Base-by-base conservation (phyloP, 352 stramenopile species). In the Thalassiosira oceanica region DNA sequence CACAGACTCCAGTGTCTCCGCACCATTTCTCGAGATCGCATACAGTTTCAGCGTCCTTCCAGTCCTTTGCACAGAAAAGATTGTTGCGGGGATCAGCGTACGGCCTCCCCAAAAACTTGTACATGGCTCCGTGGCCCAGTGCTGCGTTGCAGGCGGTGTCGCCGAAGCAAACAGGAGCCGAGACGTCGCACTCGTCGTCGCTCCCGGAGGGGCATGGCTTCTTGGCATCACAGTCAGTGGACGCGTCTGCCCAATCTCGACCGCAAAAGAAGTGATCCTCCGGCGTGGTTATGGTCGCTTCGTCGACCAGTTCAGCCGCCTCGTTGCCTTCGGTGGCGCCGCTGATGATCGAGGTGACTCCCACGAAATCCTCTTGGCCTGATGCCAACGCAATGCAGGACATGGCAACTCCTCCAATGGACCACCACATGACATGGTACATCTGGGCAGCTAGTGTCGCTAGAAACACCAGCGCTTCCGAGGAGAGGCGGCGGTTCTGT, bases 41-140 rank as follows among this genome's bases (percentile, higher is more conserved):
- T 44, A 69, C 41, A 10, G 20, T 68, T 26, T 53, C 60, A 16
- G 54, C 31, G 36, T 20, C 48, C 15, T 13, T 28, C 48, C 21
- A 16, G 23, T 15, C 4, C 4, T 20, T 5, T 3, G 21, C 26
- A 54, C 48, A 77, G 60, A 77, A 77, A 33, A 51, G 52, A 10
- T 49, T 70, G 36, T 77, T 77, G n/a, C 48, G 48, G 15, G 61
- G 69, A 49, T 77, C 66, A 18, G 61, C 21, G 56, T 77, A 77
- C 0, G 52, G 57, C 21, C 65, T 11, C 45, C 61, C 49, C 4
- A 48, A 41, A 52, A 37, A 58, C 4, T 42, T 39, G 31, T 66
- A 77, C 41, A 51, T 53, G 24, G 29, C 44, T 10, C 66, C 66
- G 27, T 77, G 45, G 6, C 66, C 66, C 21, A 39, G 23, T 2